Evolutionary conservation across 768 basidiomycete genomes (phyloP).

Genomic region (Auricularia sp.): DNA sequence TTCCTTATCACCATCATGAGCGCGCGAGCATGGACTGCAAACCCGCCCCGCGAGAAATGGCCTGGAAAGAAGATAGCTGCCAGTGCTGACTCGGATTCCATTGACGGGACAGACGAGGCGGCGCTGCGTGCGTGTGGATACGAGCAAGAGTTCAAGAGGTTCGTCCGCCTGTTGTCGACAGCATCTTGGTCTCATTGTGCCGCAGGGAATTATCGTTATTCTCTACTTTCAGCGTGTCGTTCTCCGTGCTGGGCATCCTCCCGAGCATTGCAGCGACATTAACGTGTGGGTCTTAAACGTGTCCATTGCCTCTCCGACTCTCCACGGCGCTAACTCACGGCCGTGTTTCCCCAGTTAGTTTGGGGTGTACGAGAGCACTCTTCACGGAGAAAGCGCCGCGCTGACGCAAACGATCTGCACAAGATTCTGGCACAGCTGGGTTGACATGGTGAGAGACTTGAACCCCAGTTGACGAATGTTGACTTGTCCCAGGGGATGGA

Average conservation of each 20-base stretch:
- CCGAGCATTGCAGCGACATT: slow-evolving; percentile 6
- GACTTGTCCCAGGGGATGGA: not conserved
- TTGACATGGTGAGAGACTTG: not conserved
- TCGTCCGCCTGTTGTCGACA: not conserved
- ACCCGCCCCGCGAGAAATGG: not conserved
- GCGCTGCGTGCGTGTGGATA: not conserved
- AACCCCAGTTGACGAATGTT: not conserved
- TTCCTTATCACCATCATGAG: no score
- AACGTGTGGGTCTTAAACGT: not conserved
- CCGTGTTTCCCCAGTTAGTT: not conserved
- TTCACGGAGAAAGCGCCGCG: not conserved
- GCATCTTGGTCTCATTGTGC: not conserved
- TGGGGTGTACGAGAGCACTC: not conserved
- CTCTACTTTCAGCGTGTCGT: slow-evolving; percentile 7
- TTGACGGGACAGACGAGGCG: not conserved
- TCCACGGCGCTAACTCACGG: not conserved
- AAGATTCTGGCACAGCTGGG: slow-evolving; percentile 6
- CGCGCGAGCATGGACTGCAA: no score
- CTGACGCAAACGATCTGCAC: not conserved
- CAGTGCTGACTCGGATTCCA: not conserved
- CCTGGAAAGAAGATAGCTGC: not conserved
- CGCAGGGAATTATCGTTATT: slow-evolving; percentile 5
- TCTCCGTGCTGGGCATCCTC: slow-evolving; percentile 8
- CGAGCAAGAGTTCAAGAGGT: not conserved
- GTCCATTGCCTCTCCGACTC: not conserved